Base-by-base conservation (phyloP, 805 yeast species). In the Tetrapisispora pingtungensis region DNA sequence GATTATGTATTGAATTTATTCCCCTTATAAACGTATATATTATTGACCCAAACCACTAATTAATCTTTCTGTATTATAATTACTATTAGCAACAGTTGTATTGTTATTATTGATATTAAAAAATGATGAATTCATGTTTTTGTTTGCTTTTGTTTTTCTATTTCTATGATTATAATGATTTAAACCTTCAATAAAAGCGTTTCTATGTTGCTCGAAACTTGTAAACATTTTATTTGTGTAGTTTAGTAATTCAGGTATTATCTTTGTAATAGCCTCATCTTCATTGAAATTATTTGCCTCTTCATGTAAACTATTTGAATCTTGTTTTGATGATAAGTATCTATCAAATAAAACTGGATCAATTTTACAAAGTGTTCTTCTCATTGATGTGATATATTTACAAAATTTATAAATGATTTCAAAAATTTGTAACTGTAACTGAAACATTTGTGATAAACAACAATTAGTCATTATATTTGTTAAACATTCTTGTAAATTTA, bases 391-490 rank as follows among this genome's bases (percentile, higher is more conserved):
- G 26, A 60, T 51, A 42, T 57, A 62, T 42, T 58, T 59, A 42
- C 63, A 58, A 39, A 55, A 62, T 40, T 59, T 56, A 42, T 58
- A 57, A 18, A 60, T 47, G 5, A 58, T 54, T 40, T 61, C 65
- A 33, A 59, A 52, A 7, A 60, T 52, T 45, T 59, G 63, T 13
- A 57, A 41, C 41, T 58, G 63, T n/a, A 61, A 47, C 15, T 57
- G 53, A 35, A 58, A 51, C 22, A 61, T 41, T 33, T 55, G 53
- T 18, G 55, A 49, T 19, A 55, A 39, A 37, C 56, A 57, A 42
- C 50, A 53, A 39, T 57, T 58, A 20, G 59, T 56, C 57, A 61
- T 52, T 5, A 60, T 51, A 33, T 55, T 56, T 14, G 65, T 58
- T 28, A 62, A 44, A 36, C 48, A 40, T 33, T 55, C 58, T 37